phyloP scores from a whole-genome alignment of 2,329 filamentous ascomycete species.

The Coniosporium tulheliwenetii region DNA sequence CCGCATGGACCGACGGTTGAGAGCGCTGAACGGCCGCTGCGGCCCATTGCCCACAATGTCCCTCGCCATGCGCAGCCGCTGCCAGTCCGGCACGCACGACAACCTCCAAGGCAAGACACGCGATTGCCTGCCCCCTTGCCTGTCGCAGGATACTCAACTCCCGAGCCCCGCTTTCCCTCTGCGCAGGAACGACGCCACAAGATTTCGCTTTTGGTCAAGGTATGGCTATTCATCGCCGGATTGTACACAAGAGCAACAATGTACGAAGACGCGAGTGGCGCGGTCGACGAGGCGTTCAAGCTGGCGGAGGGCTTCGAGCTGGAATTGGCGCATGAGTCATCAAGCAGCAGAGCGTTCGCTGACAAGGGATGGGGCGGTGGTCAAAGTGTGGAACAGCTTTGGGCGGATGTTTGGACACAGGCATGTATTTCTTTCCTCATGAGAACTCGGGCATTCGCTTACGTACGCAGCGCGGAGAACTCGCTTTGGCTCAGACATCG shows the following conservation, averaged over 20 bases:
- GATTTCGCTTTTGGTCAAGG: conserved; percentile 48
- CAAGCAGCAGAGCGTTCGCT: conserved; percentile 45
- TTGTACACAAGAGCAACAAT: conserved; percentile 74
- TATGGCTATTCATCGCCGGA: conserved; percentile 82
- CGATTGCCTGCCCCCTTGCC: conserved; percentile 25
- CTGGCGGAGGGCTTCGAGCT: conserved; percentile 57
- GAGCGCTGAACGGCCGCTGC: conserved; percentile 18
- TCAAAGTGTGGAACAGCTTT: conserved; percentile 69
- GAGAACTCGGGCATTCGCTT: neutral
- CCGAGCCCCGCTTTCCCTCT: conserved; percentile 33
- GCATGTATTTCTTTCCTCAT: conserved; percentile 33
- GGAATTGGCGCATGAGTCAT: conserved; percentile 46
- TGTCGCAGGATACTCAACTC: conserved; percentile 14
- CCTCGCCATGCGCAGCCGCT: conserved; percentile 16
- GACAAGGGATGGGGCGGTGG: conserved; percentile 61
- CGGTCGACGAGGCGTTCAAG: conserved; percentile 66
- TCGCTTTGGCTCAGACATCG: conserved; percentile 44
- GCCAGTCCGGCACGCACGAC: conserved; percentile 21
- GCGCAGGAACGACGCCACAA: conserved; percentile 38
- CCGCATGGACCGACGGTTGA: conserved; percentile 11
- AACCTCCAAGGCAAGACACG: conserved; percentile 26
- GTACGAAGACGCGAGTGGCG: conserved; percentile 64
- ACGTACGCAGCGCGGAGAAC: conserved; percentile 43
- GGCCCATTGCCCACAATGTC: conserved; percentile 24
- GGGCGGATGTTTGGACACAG: conserved; percentile 71